phyloP scores from a whole-genome alignment of 2,329 filamentous ascomycete genomes.

The Endoconidiophora polonica region DNA sequence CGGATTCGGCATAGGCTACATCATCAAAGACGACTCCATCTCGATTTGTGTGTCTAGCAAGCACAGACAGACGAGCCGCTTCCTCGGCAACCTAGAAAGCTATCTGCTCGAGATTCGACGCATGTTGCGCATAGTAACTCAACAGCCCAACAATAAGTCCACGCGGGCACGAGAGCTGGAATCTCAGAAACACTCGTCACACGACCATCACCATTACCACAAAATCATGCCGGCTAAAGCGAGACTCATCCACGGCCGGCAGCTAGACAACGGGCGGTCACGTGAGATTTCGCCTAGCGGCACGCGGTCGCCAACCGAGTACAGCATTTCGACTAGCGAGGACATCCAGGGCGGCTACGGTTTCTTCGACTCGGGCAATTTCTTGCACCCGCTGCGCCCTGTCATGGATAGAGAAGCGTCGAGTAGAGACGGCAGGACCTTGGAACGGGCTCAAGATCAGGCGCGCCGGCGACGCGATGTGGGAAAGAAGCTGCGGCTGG shows the following conservation, averaged over 20 bases:
- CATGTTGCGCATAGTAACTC: slow-evolving; percentile 52
- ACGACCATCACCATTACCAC: not conserved
- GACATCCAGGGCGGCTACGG: slow-evolving; percentile 86
- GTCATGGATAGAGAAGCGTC: slow-evolving; percentile 40
- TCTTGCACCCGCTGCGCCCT: slow-evolving; percentile 54
- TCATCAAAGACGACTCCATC: slow-evolving; percentile 71
- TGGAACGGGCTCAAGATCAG: slow-evolving; percentile 42
- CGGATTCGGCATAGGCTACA: slow-evolving; percentile 95
- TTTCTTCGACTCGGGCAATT: slow-evolving; percentile 94
- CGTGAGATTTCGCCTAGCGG: slow-evolving; percentile 27
- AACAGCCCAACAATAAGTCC: slow-evolving; percentile 26
- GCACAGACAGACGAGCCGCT: slow-evolving; percentile 81
- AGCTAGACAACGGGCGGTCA: slow-evolving; percentile 33
- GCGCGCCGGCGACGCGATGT: slow-evolving; percentile 46
- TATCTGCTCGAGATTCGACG: slow-evolving; percentile 86
- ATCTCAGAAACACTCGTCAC: not conserved
- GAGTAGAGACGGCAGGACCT: slow-evolving; percentile 36
- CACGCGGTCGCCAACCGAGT: slow-evolving; percentile 43
- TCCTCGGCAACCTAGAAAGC: slow-evolving; percentile 74
- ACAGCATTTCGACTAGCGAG: slow-evolving; percentile 58
- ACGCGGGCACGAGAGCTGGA: slow-evolving; percentile 39
- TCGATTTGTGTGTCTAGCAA: slow-evolving; percentile 87
- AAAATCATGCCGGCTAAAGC: slow-evolving; percentile 30
- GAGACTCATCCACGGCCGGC: slow-evolving; percentile 38
- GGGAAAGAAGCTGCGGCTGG: slow-evolving; percentile 55